These are phyloP conservation scores for Jatropha podagrica DNA, from an alignment of 441 rosid genomes.

Conservation along the genomic window DNA sequence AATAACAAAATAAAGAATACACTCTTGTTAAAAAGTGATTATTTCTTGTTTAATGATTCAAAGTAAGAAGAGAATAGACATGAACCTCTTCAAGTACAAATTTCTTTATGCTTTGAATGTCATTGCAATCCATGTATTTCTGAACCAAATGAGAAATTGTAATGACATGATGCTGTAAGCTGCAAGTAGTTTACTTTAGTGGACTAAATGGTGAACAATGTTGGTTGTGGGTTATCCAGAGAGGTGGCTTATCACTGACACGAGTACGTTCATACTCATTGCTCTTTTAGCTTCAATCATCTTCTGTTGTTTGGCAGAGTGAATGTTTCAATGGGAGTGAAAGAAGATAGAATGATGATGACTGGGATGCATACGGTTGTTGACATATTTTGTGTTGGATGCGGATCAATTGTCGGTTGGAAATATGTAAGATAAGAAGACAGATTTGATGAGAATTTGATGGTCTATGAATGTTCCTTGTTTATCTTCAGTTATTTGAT, in stretches of 20 bases:
- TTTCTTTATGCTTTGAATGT: neutral
- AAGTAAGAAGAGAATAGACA: conserved; percentile 1
- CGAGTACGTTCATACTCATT: conserved; percentile 1
- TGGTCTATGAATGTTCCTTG: conserved; percentile 24
- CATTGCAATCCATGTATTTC: conserved; percentile 5
- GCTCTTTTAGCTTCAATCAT: conserved; percentile 17
- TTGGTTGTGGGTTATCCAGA: conserved; percentile 11
- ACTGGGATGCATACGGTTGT: conserved; percentile 90
- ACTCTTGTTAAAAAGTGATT: neutral
- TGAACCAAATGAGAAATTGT: conserved; percentile 3
- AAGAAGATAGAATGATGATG: conserved; percentile 84
- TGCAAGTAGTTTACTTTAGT: conserved; percentile 11
- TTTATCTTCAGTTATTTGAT: conserved; percentile 27
- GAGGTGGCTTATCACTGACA: conserved; percentile 8
- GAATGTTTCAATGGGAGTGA: conserved; percentile 66
- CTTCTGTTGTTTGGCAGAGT: conserved; percentile 53
- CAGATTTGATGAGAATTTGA: conserved; percentile 10
- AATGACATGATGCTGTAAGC: conserved; percentile 7
- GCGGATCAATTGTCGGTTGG: conserved; percentile 98
- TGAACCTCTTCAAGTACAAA: neutral
- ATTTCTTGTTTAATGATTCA: neutral
- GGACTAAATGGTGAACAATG: neutral
- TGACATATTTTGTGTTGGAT: conserved; percentile 91
- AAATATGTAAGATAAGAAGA: conserved; percentile 68
- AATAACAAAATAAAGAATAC: neutral